Percentiles rank a stretch among this genome's conserved stretches.
phyloP scores from a whole-genome alignment of 768 basidiomycete species.

The Amanita rubescens region DNA sequence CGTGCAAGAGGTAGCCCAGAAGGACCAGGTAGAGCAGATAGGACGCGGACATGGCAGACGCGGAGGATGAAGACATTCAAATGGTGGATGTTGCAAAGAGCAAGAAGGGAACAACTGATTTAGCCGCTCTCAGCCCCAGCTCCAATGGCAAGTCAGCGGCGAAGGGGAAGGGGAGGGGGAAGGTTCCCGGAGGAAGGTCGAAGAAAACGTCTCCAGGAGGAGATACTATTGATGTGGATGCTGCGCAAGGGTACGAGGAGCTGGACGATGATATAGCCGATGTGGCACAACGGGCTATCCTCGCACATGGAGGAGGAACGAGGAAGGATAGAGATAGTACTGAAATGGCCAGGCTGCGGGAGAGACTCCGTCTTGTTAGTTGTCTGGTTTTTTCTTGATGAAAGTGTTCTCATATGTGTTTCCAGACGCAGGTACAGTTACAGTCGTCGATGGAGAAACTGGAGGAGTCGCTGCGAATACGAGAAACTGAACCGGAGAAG shows the following conservation, averaged over 20 bases:
- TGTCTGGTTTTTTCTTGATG: neutral
- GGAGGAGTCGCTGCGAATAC: conserved; percentile 49
- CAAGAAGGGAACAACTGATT: conserved; percentile 7
- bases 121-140: neutral
- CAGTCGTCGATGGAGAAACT: conserved; percentile 44
- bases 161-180: conserved; percentile 29
- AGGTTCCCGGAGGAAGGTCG: conserved; percentile 13
- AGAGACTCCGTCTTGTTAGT: conserved; percentile 5
- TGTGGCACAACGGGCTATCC: conserved; percentile 9
- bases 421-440: conserved; percentile 36
- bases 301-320: conserved; percentile 5
- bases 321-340: conserved; percentile 7
- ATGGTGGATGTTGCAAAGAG: conserved; percentile 3
- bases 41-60: conserved; percentile 9
- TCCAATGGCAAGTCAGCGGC: conserved; percentile 20
- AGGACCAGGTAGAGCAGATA: conserved; percentile 10
- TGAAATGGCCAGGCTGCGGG: conserved; percentile 2
- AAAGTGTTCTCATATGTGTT: neutral
- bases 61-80: conserved; percentile 11
- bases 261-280: conserved; percentile 15
- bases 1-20: conserved; percentile 7
- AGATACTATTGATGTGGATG: conserved; percentile 17
- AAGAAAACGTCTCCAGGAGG: conserved; percentile 5
- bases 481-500: conserved; percentile 61
- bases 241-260: conserved; percentile 14